Percentiles rank a stretch among this genome's conserved stretches.
Conservation (phyloP, 2,329 filamentous ascomycete species). For the Ramularia collo-cygni region DNA sequence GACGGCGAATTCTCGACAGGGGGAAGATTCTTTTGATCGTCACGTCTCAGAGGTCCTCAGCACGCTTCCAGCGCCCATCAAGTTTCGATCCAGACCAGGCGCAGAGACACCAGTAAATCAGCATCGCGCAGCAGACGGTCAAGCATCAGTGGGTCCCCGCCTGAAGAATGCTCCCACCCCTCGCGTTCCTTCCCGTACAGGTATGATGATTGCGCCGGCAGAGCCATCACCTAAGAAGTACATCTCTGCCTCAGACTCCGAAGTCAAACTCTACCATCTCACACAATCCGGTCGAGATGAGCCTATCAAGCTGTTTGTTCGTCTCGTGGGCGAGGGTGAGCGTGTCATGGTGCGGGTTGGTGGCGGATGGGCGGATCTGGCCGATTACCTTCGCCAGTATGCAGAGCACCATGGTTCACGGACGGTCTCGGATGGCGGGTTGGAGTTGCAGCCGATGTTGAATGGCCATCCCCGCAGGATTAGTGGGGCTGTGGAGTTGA, state of each 20-base stretch:
- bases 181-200: conserved; percentile 10
- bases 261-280: conserved; percentile 88
- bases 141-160: conserved; percentile 15
- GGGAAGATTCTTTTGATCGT: conserved; percentile 50
- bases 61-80: conserved; percentile 56
- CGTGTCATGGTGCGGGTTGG: conserved; percentile 97
- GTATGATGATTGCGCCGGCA: conserved; percentile 29
- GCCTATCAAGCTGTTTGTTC: conserved; percentile 90
- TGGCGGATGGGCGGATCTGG: conserved; percentile 95
- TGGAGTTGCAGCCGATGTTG: conserved; percentile 48
- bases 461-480: conserved; percentile 21
- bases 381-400: conserved; percentile 90
- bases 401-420: conserved; percentile 83
- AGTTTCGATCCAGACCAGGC: conserved; percentile 54
- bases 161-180: conserved; percentile 9
- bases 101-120: conserved; percentile 29
- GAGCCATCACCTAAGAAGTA: conserved; percentile 29
- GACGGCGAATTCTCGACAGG: neutral
- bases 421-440: conserved; percentile 46
- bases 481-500: conserved; percentile 23
- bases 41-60: conserved; percentile 33
- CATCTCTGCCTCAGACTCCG: conserved; percentile 35
- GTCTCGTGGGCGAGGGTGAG: conserved; percentile 86
- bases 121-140: conserved; percentile 15
- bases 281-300: conserved; percentile 75